phyloP scores from a whole-genome alignment of 495 filamentous ascomycete genomes.

The Talaromyces wortmannii region DNA sequence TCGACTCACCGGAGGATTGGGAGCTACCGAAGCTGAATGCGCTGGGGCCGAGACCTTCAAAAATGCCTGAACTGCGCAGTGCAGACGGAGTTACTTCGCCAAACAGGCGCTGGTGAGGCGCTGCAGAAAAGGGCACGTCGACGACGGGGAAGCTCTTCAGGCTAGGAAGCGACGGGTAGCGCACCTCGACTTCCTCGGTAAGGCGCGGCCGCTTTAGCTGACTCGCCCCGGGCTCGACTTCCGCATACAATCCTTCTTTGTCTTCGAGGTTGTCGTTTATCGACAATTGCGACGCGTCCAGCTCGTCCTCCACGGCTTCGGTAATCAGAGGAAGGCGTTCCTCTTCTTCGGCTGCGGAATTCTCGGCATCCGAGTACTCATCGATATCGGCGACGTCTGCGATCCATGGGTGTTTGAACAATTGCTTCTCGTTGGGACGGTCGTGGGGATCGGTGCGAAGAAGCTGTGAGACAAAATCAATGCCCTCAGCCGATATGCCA shows the following conservation, averaged over 20 bases:
- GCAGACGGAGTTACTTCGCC: slow-evolving; percentile 73
- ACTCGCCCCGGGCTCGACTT: neutral
- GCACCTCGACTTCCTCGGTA: slow-evolving; percentile 20
- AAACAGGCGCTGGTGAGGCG: slow-evolving; percentile 54
- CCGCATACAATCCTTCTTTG: slow-evolving; percentile 5
- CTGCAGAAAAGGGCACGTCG: slow-evolving; percentile 19
- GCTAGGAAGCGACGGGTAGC: slow-evolving; percentile 36
- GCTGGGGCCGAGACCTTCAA: slow-evolving; percentile 19
- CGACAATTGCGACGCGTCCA: slow-evolving; percentile 63
- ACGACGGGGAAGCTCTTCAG: slow-evolving; percentile 27
- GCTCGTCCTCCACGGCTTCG: slow-evolving; percentile 38
- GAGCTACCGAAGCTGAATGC: slow-evolving; percentile 25
- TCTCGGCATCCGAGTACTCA: slow-evolving; percentile 30
- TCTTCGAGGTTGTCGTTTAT: slow-evolving; percentile 29
- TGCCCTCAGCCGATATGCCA: slow-evolving; percentile 54
- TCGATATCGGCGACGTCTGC: slow-evolving; percentile 31
- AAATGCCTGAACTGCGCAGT: slow-evolving; percentile 54
- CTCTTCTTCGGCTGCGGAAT: slow-evolving; percentile 44
- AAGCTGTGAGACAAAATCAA: slow-evolving; percentile 70
- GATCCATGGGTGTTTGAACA: slow-evolving; percentile 66
- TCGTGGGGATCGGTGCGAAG: slow-evolving; percentile 63
- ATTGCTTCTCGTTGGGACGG: slow-evolving; percentile 57
- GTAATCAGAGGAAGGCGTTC: slow-evolving; percentile 33
- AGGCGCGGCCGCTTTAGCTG: slow-evolving; percentile 29
- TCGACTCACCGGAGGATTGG: slow-evolving; percentile 35